Conservation (phyloP, 768 basidiomycete genomes). For the Podaxis sp. region DNA sequence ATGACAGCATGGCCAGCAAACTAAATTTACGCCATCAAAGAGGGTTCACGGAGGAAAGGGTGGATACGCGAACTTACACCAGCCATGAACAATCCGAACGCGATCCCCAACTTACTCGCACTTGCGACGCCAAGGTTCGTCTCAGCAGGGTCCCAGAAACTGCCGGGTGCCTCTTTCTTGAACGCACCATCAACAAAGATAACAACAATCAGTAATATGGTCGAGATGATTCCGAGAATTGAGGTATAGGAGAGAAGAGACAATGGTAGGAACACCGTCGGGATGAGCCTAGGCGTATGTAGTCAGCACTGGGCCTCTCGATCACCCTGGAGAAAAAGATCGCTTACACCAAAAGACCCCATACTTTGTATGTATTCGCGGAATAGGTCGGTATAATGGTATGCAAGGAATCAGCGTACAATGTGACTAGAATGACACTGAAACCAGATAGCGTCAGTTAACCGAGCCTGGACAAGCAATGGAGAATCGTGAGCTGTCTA, state of each 20-base stretch:
- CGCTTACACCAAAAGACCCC: slow-evolving; percentile 69
- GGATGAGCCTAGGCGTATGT: slow-evolving; percentile 57
- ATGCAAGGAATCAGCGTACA: slow-evolving; percentile 86
- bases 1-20: slow-evolving; percentile 94
- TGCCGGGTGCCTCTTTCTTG: slow-evolving; percentile 74
- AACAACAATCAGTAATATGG: slow-evolving; percentile 70
- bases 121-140: slow-evolving; percentile 60
- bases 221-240: slow-evolving; percentile 80
- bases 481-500: not conserved
- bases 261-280: slow-evolving; percentile 83
- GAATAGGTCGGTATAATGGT: slow-evolving; percentile 68
- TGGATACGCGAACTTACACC: slow-evolving; percentile 51
- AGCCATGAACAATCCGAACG: slow-evolving; percentile 90
- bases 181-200: slow-evolving; percentile 82
- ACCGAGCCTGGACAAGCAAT: not conserved
- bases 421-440: slow-evolving; percentile 84
- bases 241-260: slow-evolving; percentile 88
- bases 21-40: slow-evolving; percentile 31
- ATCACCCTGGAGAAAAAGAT: not conserved
- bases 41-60: not conserved
- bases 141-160: slow-evolving; percentile 71
- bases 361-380: slow-evolving; percentile 70
- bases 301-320: not conserved
- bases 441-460: not conserved
- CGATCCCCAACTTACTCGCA: slow-evolving; percentile 64